Percentiles rank a stretch among this genome's conserved stretches.
These are phyloP conservation scores for Volvox africanus DNA, from an alignment of 139 green algal species.

Conservation along the genomic window DNA sequence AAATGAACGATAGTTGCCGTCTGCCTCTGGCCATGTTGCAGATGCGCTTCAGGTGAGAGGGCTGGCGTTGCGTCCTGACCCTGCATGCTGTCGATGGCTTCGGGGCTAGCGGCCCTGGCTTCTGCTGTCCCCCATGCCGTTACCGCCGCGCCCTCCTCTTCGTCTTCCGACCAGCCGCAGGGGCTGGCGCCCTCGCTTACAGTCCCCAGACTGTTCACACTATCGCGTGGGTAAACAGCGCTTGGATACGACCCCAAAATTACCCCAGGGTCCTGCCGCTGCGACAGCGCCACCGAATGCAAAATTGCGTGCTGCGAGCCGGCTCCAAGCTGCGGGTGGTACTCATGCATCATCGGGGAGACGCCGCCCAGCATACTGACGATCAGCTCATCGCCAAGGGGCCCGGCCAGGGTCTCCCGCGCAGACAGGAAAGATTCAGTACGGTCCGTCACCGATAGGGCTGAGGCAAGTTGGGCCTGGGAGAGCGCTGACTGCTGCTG, in stretches of 20 bases:
- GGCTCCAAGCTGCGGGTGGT: too few species aligned
- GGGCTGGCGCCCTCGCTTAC: slow-evolving; percentile 10
- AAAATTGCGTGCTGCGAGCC: too few species aligned
- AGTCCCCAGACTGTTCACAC: slow-evolving; percentile 26
- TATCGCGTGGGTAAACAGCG: background rate
- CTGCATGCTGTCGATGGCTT: background rate
- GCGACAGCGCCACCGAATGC: background rate
- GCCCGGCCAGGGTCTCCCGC: slow-evolving; percentile 6
- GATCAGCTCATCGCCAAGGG: slow-evolving; percentile 25
- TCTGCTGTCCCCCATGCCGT: background rate
- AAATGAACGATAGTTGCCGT: background rate
- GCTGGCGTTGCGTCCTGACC: background rate
- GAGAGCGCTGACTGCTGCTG: background rate
- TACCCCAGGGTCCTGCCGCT: background rate
- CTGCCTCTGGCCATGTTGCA: background rate
- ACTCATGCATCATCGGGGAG: background rate
- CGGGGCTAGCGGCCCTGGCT: background rate
- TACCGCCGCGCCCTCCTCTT: background rate
- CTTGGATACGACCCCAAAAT: background rate
- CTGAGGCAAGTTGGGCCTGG: slow-evolving; percentile 23
- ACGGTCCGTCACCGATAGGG: background rate
- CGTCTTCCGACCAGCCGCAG: slow-evolving; percentile 8
- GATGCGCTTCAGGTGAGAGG: background rate
- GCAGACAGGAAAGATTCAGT: slow-evolving; percentile 44
- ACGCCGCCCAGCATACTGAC: background rate